Percentiles rank a stretch among this genome's conserved stretches.
These are phyloP conservation scores for Colletotrichum aenigma DNA, from an alignment of 2,329 filamentous ascomycete genomes.

Conservation along the genomic window DNA sequence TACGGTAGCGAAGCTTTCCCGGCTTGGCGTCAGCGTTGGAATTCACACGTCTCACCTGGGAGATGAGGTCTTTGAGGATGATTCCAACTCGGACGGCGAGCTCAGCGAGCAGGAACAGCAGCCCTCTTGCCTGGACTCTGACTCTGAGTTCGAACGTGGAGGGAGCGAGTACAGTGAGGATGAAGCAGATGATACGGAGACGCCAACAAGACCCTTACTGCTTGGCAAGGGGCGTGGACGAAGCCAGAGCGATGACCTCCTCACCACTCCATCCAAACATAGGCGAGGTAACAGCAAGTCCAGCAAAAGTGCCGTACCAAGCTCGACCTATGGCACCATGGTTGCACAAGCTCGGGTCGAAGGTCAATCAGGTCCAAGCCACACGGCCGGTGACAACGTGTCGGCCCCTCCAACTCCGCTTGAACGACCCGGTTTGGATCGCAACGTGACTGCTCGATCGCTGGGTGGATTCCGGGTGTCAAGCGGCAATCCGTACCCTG, in stretches of 20 bases:
- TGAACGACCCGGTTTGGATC: slow-evolving; percentile 9
- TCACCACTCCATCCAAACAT: slow-evolving; percentile 3
- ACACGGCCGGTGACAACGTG: not conserved
- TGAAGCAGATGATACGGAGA: slow-evolving; percentile 22
- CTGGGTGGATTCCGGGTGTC: slow-evolving; percentile 2
- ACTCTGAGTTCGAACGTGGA: slow-evolving; percentile 35
- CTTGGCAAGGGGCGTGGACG: slow-evolving; percentile 7
- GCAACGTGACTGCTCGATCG: slow-evolving; percentile 13
- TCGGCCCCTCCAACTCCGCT: slow-evolving; percentile 14
- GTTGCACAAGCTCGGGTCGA: slow-evolving; percentile 16
- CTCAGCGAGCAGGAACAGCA: slow-evolving; percentile 44
- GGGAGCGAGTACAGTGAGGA: slow-evolving; percentile 34
- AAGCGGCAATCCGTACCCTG: slow-evolving; percentile 8
- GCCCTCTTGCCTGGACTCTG: slow-evolving; percentile 31
- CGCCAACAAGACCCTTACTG: slow-evolving; percentile 22
- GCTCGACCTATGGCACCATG: slow-evolving; percentile 28
- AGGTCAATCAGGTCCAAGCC: slow-evolving; percentile 8
- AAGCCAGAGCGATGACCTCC: slow-evolving; percentile 18
- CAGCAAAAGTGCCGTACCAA: slow-evolving; percentile 2
- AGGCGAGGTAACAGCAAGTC: slow-evolving; percentile 10
- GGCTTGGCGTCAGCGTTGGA: slow-evolving; percentile 70
- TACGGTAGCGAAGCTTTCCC: slow-evolving; percentile 53
- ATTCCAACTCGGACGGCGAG: slow-evolving; percentile 33
- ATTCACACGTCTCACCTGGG: slow-evolving; percentile 78
- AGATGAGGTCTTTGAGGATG: slow-evolving; percentile 59